phyloP scores from a whole-genome alignment of 2,329 filamentous ascomycete species.

The Microsporum audouinii region DNA sequence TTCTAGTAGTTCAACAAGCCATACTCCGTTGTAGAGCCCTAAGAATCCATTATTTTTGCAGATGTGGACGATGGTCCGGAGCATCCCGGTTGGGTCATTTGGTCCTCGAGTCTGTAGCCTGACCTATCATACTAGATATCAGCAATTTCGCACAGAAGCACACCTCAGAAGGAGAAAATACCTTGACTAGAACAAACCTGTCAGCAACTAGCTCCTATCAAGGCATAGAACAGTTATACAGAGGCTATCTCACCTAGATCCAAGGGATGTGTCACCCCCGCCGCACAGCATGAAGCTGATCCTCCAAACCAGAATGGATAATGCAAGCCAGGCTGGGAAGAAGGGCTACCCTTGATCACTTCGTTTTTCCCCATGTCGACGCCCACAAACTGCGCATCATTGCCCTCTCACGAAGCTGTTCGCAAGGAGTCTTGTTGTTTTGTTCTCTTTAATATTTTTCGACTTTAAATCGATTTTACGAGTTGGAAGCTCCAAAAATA shows the following conservation, averaged over 20 bases:
- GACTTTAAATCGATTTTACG: background rate
- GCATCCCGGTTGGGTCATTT: constrained; percentile 67
- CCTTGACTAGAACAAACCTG: constrained; percentile 39
- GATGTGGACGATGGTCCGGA: constrained; percentile 75
- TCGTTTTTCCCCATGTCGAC: constrained; percentile 11
- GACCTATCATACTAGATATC: constrained; percentile 44
- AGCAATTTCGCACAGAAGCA: background rate
- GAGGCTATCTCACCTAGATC: constrained; percentile 60
- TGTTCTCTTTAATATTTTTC: background rate
- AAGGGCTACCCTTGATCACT: constrained; percentile 3
- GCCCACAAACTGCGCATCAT: constrained; percentile 6
- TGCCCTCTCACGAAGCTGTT: background rate
- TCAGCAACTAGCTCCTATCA: background rate
- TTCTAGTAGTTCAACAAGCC: constrained; percentile 15
- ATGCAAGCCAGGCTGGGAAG: constrained; percentile 25
- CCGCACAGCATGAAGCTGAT: constrained; percentile 83
- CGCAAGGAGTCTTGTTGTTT: background rate
- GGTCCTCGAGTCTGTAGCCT: constrained; percentile 73
- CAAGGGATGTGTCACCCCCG: constrained; percentile 82
- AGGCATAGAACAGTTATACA: background rate
- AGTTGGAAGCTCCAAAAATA: background rate
- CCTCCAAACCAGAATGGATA: constrained; percentile 97
- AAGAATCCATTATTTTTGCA: constrained; percentile 60
- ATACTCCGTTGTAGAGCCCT: constrained; percentile 74
- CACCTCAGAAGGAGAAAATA: constrained; percentile 17